Percentiles rank a stretch among this genome's conserved stretches.
These are phyloP conservation scores for Pleodorina starrii DNA, from an alignment of 139 green algal genomes.

Conservation along the genomic window DNA sequence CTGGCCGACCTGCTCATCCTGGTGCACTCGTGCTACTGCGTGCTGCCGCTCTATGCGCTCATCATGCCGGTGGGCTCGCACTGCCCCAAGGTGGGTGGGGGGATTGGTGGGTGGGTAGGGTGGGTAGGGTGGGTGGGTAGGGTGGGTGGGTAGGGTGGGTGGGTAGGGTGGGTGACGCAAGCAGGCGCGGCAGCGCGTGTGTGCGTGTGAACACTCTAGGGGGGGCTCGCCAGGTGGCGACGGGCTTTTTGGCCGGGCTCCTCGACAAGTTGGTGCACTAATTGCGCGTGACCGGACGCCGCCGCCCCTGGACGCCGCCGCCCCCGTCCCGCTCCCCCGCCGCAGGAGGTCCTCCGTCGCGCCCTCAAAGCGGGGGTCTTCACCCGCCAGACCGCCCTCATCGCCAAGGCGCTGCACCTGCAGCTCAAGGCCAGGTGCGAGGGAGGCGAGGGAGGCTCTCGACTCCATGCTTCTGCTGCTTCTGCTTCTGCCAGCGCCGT, in stretches of 20 bases:
- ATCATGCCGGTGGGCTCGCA: slow-evolving; percentile 42
- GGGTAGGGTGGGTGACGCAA: too few species aligned
- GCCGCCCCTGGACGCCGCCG: neutral
- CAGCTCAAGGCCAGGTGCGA: slow-evolving; percentile 46
- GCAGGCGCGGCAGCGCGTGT: too few species aligned
- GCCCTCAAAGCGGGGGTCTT: slow-evolving; percentile 43
- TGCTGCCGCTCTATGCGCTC: slow-evolving; percentile 50
- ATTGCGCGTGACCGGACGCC: too few species aligned
- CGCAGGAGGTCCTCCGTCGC: slow-evolving; percentile 32
- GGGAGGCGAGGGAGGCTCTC: neutral
- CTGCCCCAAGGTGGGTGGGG: slow-evolving; percentile 46
- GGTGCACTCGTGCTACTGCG: slow-evolving; percentile 35
- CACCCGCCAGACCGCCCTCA: slow-evolving; percentile 33
- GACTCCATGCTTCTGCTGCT: too few species aligned
- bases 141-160: too few species aligned
- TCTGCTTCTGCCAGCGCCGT: too few species aligned
- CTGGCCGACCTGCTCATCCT: slow-evolving; percentile 32
- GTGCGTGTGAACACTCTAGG: too few species aligned
- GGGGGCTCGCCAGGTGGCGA: too few species aligned
- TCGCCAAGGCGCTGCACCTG: slow-evolving; percentile 43
- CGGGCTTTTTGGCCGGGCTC: too few species aligned
- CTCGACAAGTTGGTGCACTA: too few species aligned
- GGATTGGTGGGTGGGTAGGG: neutral
- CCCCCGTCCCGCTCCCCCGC: neutral
- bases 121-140: neutral